These are phyloP conservation scores for Spergularia bocconei DNA, from an alignment of 148 eudicot species.

Conservation along the genomic window DNA sequence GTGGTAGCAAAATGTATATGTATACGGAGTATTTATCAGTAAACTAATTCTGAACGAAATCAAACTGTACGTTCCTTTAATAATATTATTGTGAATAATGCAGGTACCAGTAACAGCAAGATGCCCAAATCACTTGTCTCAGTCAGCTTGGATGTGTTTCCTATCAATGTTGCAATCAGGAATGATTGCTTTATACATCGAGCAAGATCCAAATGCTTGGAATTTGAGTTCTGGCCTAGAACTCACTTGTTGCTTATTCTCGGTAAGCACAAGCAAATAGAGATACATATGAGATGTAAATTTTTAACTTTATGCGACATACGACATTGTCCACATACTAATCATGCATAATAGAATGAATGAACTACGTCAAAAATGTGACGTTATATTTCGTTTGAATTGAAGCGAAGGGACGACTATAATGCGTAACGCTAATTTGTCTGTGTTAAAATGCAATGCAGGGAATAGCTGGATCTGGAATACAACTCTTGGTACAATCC, in stretches of 20 bases:
- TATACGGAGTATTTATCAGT: too few relatives aligned
- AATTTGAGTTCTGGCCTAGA: constrained; percentile 46
- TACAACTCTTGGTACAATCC: constrained; percentile 61
- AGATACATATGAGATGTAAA: too few relatives aligned
- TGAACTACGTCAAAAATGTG: too few relatives aligned
- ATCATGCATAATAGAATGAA: too few relatives aligned
- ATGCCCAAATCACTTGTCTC: constrained; percentile 56
- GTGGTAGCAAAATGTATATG: too few relatives aligned
- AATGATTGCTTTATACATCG: constrained; percentile 40
- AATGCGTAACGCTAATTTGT: background rate
- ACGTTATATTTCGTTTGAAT: too few relatives aligned
- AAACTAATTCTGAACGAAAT: too few relatives aligned
- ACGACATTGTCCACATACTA: too few relatives aligned
- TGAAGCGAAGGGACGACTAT: too few relatives aligned
- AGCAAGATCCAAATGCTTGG: constrained; percentile 52
- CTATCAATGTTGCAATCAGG: constrained; percentile 61
- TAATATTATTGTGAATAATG: background rate
- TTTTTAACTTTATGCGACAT: too few relatives aligned
- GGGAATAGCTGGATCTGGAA: constrained; percentile 56
- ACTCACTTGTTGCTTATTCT: constrained; percentile 41
- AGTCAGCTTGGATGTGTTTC: constrained; percentile 81
- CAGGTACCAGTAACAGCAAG: constrained; percentile 52
- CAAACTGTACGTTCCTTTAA: too few relatives aligned
- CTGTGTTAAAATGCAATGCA: constrained; percentile 5
- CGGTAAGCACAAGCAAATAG: constrained; percentile 46